These are phyloP conservation scores for Penicillium argentinense DNA, from an alignment of 495 filamentous ascomycete genomes.

Conservation along the genomic window DNA sequence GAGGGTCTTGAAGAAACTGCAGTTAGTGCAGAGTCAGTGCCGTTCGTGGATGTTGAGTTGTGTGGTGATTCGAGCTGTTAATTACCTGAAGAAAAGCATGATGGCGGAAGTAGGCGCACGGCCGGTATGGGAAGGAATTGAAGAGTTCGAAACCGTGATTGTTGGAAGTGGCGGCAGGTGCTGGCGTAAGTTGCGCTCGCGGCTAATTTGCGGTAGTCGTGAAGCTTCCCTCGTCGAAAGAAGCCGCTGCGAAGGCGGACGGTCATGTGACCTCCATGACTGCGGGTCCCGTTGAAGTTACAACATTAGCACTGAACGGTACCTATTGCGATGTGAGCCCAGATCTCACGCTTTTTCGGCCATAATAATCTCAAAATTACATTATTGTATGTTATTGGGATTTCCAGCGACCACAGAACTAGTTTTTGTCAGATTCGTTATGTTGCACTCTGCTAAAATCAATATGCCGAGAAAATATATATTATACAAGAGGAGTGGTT, in stretches of 20 bases:
- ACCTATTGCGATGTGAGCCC: too few relatives aligned
- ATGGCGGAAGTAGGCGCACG: constrained; percentile 10
- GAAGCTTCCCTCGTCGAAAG: neutral
- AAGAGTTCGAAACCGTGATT: neutral
- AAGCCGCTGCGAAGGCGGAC: neutral
- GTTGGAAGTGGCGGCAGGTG: neutral
- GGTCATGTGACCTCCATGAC: neutral
- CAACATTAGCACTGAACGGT: too few relatives aligned
- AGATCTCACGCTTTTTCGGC: too few relatives aligned
- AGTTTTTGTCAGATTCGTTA: too few relatives aligned
- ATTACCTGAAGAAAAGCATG: constrained; percentile 56
- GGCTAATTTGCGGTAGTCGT: neutral
- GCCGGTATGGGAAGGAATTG: neutral
- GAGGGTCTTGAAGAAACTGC: constrained; percentile 98
- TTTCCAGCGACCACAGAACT: too few relatives aligned
- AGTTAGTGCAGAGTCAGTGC: neutral
- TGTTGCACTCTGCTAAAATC: too few relatives aligned
- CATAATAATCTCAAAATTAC: too few relatives aligned
- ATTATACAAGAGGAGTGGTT: too few relatives aligned
- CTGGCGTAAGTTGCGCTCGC: neutral
- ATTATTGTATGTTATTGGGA: too few relatives aligned
- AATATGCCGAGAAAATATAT: too few relatives aligned
- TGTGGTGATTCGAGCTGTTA: neutral
- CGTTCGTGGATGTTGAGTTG: neutral
- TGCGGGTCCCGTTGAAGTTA: too few relatives aligned